phyloP scores from a whole-genome alignment of 192 early-diverging fungal genomes.

The Podila epicladia region DNA sequence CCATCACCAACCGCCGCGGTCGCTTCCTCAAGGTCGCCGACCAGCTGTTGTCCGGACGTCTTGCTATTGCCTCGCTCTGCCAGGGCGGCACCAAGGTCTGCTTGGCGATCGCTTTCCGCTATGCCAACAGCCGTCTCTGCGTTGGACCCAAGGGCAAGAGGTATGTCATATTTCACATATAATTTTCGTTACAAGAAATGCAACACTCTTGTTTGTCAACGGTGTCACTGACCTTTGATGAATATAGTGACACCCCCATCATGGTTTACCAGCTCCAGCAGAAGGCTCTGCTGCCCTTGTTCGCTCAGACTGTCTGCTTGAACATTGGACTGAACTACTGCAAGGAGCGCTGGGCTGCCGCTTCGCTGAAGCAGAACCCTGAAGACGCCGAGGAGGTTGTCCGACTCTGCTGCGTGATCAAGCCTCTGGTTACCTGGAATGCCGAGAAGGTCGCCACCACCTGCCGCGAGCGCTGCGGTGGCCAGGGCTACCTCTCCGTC shows the following conservation, averaged over 20 bases:
- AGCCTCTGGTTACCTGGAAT: slow-evolving; percentile 80
- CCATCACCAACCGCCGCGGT: slow-evolving; percentile 64
- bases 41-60: slow-evolving; percentile 75
- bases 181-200: too few species aligned
- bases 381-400: slow-evolving; percentile 69
- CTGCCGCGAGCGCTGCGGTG: slow-evolving; percentile 79
- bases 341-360: slow-evolving; percentile 69
- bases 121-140: slow-evolving; percentile 72
- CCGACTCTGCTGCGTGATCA: slow-evolving; percentile 80
- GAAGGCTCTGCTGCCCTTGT: slow-evolving; percentile 73
- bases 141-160: slow-evolving; percentile 82
- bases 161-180: slow-evolving; percentile 11
- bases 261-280: slow-evolving; percentile 83
- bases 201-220: too few species aligned
- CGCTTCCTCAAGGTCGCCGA: slow-evolving; percentile 84
- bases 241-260: slow-evolving; percentile 71
- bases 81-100: slow-evolving; percentile 73
- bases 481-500: slow-evolving; percentile 74
- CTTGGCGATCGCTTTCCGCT: slow-evolving; percentile 74
- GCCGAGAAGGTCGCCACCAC: slow-evolving; percentile 73
- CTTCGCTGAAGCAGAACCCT: slow-evolving; percentile 47
- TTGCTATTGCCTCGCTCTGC: slow-evolving; percentile 75
- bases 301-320: slow-evolving; percentile 70
- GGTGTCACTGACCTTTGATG: too few species aligned
- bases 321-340: slow-evolving; percentile 85